Percentiles rank a stretch among this genome's conserved stretches.
Evolutionary conservation across 2,329 filamentous ascomycete genomes (phyloP).

Genomic region (Teratosphaeria gauchensis): DNA sequence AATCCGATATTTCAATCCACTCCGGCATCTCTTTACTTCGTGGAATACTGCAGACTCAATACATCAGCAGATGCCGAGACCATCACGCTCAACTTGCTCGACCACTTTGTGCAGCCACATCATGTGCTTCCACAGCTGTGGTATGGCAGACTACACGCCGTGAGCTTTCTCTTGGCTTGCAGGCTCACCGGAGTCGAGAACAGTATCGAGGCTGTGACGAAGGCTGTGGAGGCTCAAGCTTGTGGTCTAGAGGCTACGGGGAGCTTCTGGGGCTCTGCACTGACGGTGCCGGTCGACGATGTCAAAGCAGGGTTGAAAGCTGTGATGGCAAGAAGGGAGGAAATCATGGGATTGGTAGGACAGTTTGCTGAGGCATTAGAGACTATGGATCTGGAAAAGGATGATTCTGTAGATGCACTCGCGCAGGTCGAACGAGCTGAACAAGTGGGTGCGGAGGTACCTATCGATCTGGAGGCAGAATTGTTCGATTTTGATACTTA

Average conservation of each 20-base stretch:
- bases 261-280: background rate
- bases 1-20: background rate
- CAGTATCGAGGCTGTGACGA: slow-evolving; percentile 1
- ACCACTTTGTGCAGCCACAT: slow-evolving; percentile 3
- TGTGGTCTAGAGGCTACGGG: background rate
- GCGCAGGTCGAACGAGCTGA: background rate
- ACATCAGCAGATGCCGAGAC: slow-evolving; percentile 5
- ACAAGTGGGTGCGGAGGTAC: background rate
- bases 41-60: background rate
- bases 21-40: slow-evolving; percentile 1
- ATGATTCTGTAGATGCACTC: background rate
- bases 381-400: background rate
- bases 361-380: background rate
- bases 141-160: slow-evolving; percentile 3
- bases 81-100: slow-evolving; percentile 5
- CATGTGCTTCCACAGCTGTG: background rate
- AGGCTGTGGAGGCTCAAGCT: background rate
- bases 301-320: background rate
- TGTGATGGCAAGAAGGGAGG: background rate
- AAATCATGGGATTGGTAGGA: background rate
- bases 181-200: slow-evolving; percentile 5
- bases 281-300: background rate
- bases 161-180: slow-evolving; percentile 5
- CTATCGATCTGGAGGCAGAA: background rate
- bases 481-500: background rate